Conservation (phyloP, 192 early-diverging fungal species). For the Allomyces arbusculus region DNA sequence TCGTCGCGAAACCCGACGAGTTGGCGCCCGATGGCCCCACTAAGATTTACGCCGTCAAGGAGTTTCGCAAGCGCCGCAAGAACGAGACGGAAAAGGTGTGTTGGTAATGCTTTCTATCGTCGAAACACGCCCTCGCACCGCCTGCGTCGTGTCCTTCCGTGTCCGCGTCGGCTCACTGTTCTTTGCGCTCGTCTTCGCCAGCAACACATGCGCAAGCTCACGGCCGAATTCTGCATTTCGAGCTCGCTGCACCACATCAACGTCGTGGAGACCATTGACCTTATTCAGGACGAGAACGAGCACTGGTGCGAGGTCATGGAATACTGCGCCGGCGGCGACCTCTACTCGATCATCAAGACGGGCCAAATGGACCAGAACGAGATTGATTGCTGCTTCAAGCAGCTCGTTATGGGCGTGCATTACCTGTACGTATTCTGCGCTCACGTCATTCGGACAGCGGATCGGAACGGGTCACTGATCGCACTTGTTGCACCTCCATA, state of each 20-base stretch:
- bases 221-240: constrained; percentile 84
- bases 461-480: no score
- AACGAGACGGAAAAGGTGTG: constrained; percentile 54
- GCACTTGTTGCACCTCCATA: no score
- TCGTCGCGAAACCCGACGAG: constrained; percentile 51
- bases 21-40: neutral
- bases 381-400: constrained; percentile 47
- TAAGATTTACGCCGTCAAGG: constrained; percentile 58
- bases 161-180: no score
- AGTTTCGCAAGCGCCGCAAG: constrained; percentile 68
- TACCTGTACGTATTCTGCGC: constrained; percentile 34
- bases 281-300: constrained; percentile 72
- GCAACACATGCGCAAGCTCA: constrained; percentile 88
- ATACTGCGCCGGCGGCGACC: constrained; percentile 61
- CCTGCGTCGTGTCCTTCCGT: no score
- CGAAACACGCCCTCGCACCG: no score
- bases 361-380: constrained; percentile 26
- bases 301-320: constrained; percentile 43
- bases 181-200: constrained; percentile 8
- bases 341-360: constrained; percentile 39
- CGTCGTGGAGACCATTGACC: constrained; percentile 81
- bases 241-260: constrained; percentile 78
- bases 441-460: no score
- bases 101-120: no score
- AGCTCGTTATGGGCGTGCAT: constrained; percentile 52